Evolutionary conservation across 176 grass and related monocot species (phyloP).

Genomic region (Rhipidocladum racemiflorum): DNA sequence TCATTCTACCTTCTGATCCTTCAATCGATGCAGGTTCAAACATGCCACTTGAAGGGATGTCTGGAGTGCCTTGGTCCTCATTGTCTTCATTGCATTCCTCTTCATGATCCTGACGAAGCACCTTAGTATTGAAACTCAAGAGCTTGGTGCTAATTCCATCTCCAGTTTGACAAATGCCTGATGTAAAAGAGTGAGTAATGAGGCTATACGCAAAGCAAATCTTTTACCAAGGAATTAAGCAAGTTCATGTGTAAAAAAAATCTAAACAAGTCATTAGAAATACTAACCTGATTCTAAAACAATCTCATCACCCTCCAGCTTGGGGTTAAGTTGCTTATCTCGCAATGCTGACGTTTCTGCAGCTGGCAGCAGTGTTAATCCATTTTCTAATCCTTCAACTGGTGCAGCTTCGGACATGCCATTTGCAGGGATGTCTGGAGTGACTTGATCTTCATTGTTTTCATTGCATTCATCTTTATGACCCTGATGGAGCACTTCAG

Average conservation of each 20-base stretch:
- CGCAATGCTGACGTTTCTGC: not conserved
- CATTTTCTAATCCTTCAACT: slow-evolving; percentile 1
- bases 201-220: not conserved
- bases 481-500: not conserved
- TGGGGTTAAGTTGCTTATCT: slow-evolving; percentile 1
- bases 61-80: not conserved
- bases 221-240: not conserved
- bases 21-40: not conserved
- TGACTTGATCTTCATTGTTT: not conserved
- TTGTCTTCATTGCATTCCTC: not conserved
- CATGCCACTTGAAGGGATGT: not conserved
- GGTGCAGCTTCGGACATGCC: not conserved
- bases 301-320: not conserved
- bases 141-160: not conserved
- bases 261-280: not conserved
- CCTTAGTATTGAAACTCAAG: not conserved
- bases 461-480: not conserved
- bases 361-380: not conserved
- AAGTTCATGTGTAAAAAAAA: not conserved
- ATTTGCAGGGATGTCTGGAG: not conserved
- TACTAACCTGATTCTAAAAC: not conserved
- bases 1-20: not conserved
- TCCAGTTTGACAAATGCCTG: slow-evolving; percentile 14
- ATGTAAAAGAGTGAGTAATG: not conserved
- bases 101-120: slow-evolving; percentile 4